Conservation (phyloP, 176 grass and related monocot species). For the Tillandsia leiboldiana region DNA sequence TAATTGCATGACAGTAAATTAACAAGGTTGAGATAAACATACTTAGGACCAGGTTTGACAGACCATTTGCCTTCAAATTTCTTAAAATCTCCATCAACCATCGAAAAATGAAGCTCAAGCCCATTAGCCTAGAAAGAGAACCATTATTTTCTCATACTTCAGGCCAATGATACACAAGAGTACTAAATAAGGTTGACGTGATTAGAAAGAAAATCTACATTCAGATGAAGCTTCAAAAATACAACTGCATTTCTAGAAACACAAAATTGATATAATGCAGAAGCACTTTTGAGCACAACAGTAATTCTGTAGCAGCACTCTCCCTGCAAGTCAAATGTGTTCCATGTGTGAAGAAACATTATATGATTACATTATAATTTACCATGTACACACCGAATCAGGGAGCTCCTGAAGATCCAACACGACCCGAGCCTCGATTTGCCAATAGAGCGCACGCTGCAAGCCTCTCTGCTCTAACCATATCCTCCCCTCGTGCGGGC, state of each 20-base stretch:
- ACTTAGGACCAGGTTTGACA: constrained; percentile 67
- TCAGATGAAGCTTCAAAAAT: neutral
- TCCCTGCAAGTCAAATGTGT: neutral
- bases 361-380: neutral
- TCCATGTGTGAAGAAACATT: neutral
- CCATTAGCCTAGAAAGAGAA: constrained; percentile 41
- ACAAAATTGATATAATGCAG: neutral
- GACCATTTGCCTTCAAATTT: constrained; percentile 99
- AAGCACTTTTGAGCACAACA: no score
- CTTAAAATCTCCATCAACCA: constrained; percentile 96
- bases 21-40: neutral
- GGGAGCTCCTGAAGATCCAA: constrained; percentile 77
- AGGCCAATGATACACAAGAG: neutral
- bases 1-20: neutral
- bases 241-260: neutral
- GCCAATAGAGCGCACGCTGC: constrained; percentile 84
- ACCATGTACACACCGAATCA: constrained; percentile 33
- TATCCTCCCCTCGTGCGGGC: constrained; percentile 72
- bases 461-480: constrained; percentile 91
- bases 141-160: neutral
- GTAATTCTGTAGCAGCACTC: no score
- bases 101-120: constrained; percentile 72
- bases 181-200: no score
- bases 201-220: neutral
- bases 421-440: constrained; percentile 87